Conservation (phyloP, 139 green algal species). For the Volvox reticuliferus region DNA sequence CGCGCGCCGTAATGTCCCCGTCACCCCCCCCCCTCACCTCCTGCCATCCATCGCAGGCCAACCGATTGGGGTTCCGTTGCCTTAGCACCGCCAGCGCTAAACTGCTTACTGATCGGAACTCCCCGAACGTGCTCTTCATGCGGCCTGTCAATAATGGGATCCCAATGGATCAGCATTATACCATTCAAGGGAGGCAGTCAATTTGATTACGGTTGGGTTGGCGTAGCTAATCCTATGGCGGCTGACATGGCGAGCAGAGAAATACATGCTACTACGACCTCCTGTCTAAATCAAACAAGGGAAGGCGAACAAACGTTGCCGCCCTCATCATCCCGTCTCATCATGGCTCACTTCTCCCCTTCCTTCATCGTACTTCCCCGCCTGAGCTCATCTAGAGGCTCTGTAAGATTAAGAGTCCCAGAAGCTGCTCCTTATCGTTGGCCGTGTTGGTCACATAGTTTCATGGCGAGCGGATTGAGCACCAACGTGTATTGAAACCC, state of each 20-base stretch:
- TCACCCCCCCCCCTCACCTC: conserved; percentile 58
- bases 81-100: conserved; percentile 77
- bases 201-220: background rate
- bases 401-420: no score
- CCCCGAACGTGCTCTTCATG: conserved; percentile 60
- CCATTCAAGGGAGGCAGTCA: no score
- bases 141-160: conserved; percentile 39
- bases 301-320: no score
- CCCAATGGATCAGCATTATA: no score
- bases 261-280: no score
- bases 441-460: background rate
- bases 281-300: no score
- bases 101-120: conserved; percentile 74
- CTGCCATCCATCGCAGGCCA: conserved; percentile 78
- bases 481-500: no score
- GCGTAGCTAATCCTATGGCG: background rate
- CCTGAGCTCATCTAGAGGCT: no score
- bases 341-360: background rate
- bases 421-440: background rate
- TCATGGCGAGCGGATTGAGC: no score
- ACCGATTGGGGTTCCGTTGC: conserved; percentile 69
- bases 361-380: no score
- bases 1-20: background rate
- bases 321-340: background rate
- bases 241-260: no score